Base-by-base conservation (phyloP, 2,329 filamentous ascomycete species). In the Plectosphaerella sp. region DNA sequence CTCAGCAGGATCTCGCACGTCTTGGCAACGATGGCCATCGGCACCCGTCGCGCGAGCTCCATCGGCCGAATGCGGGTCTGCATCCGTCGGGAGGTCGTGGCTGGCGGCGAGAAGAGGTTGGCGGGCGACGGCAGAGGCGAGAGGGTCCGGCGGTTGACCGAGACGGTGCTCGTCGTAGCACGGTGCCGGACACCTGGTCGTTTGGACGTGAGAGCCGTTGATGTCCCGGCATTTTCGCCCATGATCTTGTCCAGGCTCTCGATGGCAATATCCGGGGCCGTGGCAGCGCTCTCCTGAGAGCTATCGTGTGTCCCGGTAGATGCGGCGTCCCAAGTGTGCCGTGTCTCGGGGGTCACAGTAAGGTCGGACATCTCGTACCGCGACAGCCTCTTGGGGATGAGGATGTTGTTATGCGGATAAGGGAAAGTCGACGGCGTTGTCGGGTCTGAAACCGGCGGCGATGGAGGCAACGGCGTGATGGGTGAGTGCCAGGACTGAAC, bases 1-100 rank as follows among this genome's bases (percentile, higher is more conserved):
- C 88, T 84, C 14, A 96, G 72, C 4, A 96, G 78, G 28, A 94
- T 78, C 49, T 89, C 84, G 57, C 82, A 85, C 0, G 91, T 91
- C 69, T 89, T 92, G 52, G 86, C 82, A 24, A 96, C 79, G 28
- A 96, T 80, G 3, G 84, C 79, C 48, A 82, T 73, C 1, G 83
- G 80, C 28, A 87, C 72, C 43, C 77, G 72, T 49, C 76, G 74
- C 35, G 78, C 71, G 0, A 74, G 70, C 36, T 72, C 69, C 5
- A 79, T 60, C 6, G 67, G 73, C 15, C 37, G 15, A 41, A 60
- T 66, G 36, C 71, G 63, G 52, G 72, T 67, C 47, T 70, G 63
- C 39, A 69, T 61, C n/a, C 49, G 59, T 16, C 54, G 52, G 7
- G 55, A 48, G 14, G 54, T 55, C 58, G 57, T 62, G 53, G 54